phyloP scores from a whole-genome alignment of 2,329 filamentous ascomycete species.

The Blumeria graminis region DNA sequence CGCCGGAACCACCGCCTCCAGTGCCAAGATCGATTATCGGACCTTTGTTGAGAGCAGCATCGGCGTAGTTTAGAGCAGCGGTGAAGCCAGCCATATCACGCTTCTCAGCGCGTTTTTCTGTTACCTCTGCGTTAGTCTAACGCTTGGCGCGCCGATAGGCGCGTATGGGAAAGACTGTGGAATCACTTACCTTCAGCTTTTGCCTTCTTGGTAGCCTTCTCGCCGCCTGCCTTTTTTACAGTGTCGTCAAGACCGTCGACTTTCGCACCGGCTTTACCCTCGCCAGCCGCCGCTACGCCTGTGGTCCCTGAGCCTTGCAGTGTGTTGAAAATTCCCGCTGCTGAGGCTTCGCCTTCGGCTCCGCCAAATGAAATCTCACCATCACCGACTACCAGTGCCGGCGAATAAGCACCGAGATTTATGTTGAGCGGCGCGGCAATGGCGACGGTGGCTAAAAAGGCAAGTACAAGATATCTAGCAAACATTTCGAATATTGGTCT shows the following conservation, averaged over 20 bases:
- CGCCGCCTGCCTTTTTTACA: not conserved
- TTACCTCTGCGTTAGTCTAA: not conserved
- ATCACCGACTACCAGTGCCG: conserved; percentile 27
- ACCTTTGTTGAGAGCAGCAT: conserved; percentile 17
- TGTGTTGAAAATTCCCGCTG: not conserved
- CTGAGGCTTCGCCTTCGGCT: not conserved
- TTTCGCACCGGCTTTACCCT: too few relatives aligned
- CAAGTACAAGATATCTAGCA: not conserved
- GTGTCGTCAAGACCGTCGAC: not conserved
- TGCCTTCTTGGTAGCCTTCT: not conserved
- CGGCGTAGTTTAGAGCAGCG: conserved; percentile 17
- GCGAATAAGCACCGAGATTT: conserved; percentile 27
- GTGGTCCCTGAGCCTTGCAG: not conserved
- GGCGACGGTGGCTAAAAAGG: not conserved
- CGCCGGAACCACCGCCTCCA: conserved; percentile 18
- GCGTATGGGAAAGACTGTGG: not conserved
- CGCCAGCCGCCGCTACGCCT: not conserved
- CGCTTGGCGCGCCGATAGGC: not conserved
- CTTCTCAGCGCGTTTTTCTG: conserved; percentile 10
- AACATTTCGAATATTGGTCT: not conserved
- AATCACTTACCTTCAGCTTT: not conserved
- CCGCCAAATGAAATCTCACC: conserved; percentile 24
- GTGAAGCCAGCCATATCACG: conserved; percentile 20
- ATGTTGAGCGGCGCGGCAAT: conserved; percentile 23
- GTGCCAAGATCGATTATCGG: conserved; percentile 20